A percentile compares a stretch with the other conserved stretches of the same genome.
phyloP scores from a whole-genome alignment of 1,284 basidiomycete species.

The Inonotus hispidus region DNA sequence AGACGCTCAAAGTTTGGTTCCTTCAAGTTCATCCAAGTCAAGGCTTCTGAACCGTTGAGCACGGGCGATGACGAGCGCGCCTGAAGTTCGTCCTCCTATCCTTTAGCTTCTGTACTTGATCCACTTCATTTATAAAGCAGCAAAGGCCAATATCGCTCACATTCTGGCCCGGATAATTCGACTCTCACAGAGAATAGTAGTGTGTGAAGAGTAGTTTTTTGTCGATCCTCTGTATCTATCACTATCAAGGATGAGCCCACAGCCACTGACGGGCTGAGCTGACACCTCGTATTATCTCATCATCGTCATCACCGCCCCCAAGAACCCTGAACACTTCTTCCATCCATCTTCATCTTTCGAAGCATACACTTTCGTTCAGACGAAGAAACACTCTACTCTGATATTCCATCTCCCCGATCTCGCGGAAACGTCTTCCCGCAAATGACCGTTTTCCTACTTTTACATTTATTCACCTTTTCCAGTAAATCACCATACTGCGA shows the following conservation, averaged over 20 bases:
- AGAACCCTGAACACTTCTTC: neutral
- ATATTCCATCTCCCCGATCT: no score
- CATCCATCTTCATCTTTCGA: conserved; percentile 1
- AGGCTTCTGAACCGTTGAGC: no score
- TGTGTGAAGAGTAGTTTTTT: no score
- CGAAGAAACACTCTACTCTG: no score
- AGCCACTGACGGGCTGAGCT: conserved; percentile 1
- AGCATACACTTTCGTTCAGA: neutral
- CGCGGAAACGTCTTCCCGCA: neutral
- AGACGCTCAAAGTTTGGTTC: no score
- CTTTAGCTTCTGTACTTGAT: neutral
- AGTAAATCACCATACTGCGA: neutral
- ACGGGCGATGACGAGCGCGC: no score
- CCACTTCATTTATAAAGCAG: neutral
- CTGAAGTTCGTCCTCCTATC: neutral
- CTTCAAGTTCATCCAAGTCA: no score
- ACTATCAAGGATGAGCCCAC: conserved; percentile 2
- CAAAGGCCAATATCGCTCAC: no score
- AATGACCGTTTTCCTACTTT: neutral
- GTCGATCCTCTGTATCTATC: neutral
- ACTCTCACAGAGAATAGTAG: no score
- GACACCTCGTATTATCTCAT: neutral
- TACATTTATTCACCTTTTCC: neutral
- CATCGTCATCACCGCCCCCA: conserved; percentile 1
- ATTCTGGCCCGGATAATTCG: no score